These are phyloP conservation scores for Aaosphaeria arxii DNA, from an alignment of 2,329 filamentous ascomycete species.

Conservation along the genomic window DNA sequence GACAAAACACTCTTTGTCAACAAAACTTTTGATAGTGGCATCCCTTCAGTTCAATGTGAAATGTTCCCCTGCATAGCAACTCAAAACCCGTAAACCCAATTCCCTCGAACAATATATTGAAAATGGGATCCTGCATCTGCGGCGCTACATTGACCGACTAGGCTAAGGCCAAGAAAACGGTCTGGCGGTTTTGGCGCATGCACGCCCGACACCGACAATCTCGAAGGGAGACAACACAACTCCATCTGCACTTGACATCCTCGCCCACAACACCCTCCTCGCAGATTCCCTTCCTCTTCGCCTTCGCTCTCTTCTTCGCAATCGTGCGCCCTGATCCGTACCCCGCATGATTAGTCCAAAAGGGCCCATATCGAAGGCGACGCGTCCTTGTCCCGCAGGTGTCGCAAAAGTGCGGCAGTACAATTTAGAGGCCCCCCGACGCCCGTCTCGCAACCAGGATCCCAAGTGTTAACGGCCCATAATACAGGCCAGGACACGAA, in stretches of 20 bases:
- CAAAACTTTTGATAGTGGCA: no score
- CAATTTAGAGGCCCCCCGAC: constrained; percentile 11
- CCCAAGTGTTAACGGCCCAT: constrained; percentile 21
- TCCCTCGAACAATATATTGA: no score
- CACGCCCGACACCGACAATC: no score
- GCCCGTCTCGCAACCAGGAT: constrained; percentile 22
- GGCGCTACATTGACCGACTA: no score
- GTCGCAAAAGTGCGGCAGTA: constrained; percentile 4
- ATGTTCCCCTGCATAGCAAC: no score
- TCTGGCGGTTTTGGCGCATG: no score
- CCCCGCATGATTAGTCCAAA: constrained; percentile 3
- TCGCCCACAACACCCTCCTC: not conserved
- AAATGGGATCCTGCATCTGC: no score
- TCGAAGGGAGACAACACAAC: not conserved
- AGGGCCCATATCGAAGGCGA: constrained; percentile 6
- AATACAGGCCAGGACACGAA: constrained; percentile 8
- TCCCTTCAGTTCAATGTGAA: no score
- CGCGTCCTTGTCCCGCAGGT: constrained; percentile 6
- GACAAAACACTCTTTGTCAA: no score
- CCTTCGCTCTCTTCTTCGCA: constrained; percentile 38
- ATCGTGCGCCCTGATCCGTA: constrained; percentile 58
- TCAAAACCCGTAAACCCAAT: no score
- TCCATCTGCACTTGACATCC: not conserved
- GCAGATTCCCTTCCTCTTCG: not conserved
- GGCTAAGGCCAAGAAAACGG: no score